Evolutionary conservation across 1,284 basidiomycete species (phyloP).

Genomic region (Heterobasidion occidentale): DNA sequence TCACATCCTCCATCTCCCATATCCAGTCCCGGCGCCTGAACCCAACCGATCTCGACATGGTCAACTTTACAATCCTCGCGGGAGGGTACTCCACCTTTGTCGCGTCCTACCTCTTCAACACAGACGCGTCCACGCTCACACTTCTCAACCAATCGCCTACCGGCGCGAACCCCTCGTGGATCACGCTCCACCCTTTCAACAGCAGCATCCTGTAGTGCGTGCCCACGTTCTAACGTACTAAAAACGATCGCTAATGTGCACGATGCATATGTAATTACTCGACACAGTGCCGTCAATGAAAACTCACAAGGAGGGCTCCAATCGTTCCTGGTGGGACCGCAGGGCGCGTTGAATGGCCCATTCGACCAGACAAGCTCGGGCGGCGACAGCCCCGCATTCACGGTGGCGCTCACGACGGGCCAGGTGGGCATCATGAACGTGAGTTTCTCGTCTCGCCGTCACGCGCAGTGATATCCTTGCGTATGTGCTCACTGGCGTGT

Average conservation of each 20-base stretch:
- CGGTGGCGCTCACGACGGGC: slow-evolving; percentile 40
- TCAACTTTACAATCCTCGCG: slow-evolving; percentile 52
- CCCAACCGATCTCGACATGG: slow-evolving; percentile 26
- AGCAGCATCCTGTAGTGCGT: slow-evolving; percentile 49
- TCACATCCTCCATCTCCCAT: no score
- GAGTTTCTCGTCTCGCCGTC: slow-evolving; percentile 13
- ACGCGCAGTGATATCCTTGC: neutral
- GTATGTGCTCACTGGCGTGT: neutral
- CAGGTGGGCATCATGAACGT: slow-evolving; percentile 55
- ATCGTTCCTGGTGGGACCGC: slow-evolving; percentile 40
- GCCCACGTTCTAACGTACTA: slow-evolving; percentile 6
- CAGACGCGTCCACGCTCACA: slow-evolving; percentile 34
- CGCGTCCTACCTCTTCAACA: slow-evolving; percentile 52
- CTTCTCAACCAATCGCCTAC: slow-evolving; percentile 40
- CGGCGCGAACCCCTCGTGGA: slow-evolving; percentile 49
- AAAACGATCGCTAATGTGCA: neutral
- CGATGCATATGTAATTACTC: neutral
- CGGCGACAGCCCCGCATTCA: slow-evolving; percentile 45
- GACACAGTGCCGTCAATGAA: slow-evolving; percentile 48
- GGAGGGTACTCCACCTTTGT: slow-evolving; percentile 54
- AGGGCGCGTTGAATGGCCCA: slow-evolving; percentile 38
- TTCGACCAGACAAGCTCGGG: slow-evolving; percentile 40
- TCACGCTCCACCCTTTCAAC: slow-evolving; percentile 43
- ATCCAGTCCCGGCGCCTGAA: no score
- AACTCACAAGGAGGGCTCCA: slow-evolving; percentile 38